Conservation (phyloP, 805 yeast genomes). For the Ogataea glucozyma region DNA sequence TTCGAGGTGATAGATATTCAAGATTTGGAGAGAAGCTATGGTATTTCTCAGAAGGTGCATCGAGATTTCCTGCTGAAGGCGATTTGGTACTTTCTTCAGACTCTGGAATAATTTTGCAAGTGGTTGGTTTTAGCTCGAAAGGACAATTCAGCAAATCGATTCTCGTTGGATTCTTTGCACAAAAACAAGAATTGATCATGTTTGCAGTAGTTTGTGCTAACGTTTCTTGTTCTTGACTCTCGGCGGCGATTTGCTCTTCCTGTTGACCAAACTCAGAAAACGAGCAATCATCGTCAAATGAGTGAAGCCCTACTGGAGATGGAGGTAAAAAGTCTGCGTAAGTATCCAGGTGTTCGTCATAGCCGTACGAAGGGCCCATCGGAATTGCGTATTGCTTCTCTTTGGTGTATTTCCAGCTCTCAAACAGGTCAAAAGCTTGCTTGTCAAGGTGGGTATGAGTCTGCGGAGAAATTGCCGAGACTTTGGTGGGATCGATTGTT, state of each 20-base stretch:
- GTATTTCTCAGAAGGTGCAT: not conserved
- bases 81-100: not conserved
- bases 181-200: constrained; percentile 6
- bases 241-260: constrained; percentile 5
- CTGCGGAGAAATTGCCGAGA: constrained; percentile 7
- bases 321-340: constrained; percentile 14
- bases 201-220: constrained; percentile 4
- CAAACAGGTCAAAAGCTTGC: constrained; percentile 9
- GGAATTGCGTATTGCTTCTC: not conserved
- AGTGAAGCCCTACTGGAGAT: constrained; percentile 13
- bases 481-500: constrained; percentile 19
- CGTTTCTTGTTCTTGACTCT: constrained; percentile 6
- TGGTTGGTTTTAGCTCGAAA: constrained; percentile 2
- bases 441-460: not conserved
- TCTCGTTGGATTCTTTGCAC: constrained; percentile 3
- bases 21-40: not conserved
- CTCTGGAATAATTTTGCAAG: not conserved
- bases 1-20: not conserved
- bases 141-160: constrained; percentile 5
- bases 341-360: constrained; percentile 3
- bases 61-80: not conserved
- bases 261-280: constrained; percentile 9
- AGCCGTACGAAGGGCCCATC: not conserved
- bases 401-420: not conserved
- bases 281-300: constrained; percentile 12